Conservation (phyloP, 371 early-diverging fungal species). For the Lichtheimia ornata region DNA sequence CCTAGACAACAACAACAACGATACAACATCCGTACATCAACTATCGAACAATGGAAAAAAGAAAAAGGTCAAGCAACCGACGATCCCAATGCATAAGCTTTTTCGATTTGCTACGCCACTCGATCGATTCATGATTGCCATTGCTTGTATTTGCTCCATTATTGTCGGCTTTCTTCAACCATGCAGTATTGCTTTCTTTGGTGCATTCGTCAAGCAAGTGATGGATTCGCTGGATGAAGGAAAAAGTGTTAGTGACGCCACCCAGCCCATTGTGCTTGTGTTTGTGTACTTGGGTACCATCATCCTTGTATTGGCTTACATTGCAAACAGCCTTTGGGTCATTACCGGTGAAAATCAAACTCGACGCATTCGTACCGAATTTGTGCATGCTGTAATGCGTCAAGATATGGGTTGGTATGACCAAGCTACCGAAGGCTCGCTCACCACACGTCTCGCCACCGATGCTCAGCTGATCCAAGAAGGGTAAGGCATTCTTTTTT, state of each 20-base stretch:
- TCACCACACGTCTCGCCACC: slow-evolving; percentile 66
- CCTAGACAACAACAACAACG: neutral
- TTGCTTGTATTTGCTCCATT: slow-evolving; percentile 24
- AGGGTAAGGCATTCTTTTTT: slow-evolving; percentile 30
- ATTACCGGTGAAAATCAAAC: slow-evolving; percentile 18
- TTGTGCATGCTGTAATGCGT: slow-evolving; percentile 69
- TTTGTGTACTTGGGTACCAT: slow-evolving; percentile 24
- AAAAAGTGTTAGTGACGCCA: slow-evolving; percentile 4
- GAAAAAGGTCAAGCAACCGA: slow-evolving; percentile 23
- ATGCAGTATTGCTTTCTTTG: slow-evolving; percentile 39
- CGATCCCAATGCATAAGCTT: slow-evolving; percentile 5
- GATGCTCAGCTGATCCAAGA: slow-evolving; percentile 72
- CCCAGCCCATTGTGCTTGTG: slow-evolving; percentile 18
- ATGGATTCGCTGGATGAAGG: slow-evolving; percentile 8
- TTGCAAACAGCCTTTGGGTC: slow-evolving; percentile 22
- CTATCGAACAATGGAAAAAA: slow-evolving; percentile 15
- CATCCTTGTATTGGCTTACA: slow-evolving; percentile 20
- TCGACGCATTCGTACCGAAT: slow-evolving; percentile 57
- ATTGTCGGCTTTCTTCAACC: slow-evolving; percentile 42
- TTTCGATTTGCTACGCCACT: slow-evolving; percentile 8
- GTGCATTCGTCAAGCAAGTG: slow-evolving; percentile 27
- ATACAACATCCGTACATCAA: slow-evolving; percentile 8
- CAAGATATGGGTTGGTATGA: slow-evolving; percentile 92
- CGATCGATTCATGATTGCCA: slow-evolving; percentile 25
- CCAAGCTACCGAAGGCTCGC: slow-evolving; percentile 54